phyloP scores from a whole-genome alignment of 1,139 yeast genomes.

The Suhomyces bokatorum region DNA sequence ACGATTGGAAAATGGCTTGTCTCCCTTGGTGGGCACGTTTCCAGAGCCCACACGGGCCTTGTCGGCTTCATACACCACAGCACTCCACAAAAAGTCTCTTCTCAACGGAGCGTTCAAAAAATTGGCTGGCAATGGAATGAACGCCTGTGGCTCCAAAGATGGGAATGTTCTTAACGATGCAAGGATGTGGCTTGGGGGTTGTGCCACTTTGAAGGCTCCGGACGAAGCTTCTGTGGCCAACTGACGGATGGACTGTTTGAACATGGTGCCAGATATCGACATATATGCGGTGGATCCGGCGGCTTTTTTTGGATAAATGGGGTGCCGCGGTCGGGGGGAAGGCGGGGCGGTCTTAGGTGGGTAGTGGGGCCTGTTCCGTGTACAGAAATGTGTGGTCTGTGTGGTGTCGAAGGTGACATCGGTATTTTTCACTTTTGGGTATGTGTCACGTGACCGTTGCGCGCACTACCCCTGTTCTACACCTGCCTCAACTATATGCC shows the following conservation, averaged over 20 bases:
- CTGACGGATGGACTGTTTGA: constrained; percentile 30
- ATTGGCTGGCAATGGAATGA: constrained; percentile 71
- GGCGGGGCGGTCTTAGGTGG: not conserved
- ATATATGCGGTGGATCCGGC: not conserved
- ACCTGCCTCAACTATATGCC: not conserved
- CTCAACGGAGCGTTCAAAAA: constrained; percentile 76
- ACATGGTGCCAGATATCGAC: constrained; percentile 17
- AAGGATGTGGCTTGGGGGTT: constrained; percentile 74
- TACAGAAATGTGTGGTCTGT: not conserved
- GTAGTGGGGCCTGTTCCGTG: not conserved
- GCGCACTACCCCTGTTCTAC: not conserved
- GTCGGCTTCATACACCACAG: constrained; percentile 91
- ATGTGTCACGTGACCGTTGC: not conserved
- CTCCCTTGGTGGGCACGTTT: constrained; percentile 81
- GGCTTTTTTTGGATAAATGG: not conserved
- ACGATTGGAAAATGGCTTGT: constrained; percentile 80
- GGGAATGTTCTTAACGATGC: constrained; percentile 87
- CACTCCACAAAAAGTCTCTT: constrained; percentile 91
- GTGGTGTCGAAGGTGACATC: not conserved
- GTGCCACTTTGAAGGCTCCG: constrained; percentile 26
- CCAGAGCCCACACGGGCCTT: constrained; percentile 86
- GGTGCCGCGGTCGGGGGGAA: not conserved
- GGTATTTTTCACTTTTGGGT: not conserved
- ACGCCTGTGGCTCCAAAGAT: constrained; percentile 76
- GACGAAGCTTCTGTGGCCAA: constrained; percentile 33